Percentiles rank a stretch among this genome's conserved stretches.
Conservation (phyloP, 2,329 filamentous ascomycete species). For the Fusarium sarcochroum region DNA sequence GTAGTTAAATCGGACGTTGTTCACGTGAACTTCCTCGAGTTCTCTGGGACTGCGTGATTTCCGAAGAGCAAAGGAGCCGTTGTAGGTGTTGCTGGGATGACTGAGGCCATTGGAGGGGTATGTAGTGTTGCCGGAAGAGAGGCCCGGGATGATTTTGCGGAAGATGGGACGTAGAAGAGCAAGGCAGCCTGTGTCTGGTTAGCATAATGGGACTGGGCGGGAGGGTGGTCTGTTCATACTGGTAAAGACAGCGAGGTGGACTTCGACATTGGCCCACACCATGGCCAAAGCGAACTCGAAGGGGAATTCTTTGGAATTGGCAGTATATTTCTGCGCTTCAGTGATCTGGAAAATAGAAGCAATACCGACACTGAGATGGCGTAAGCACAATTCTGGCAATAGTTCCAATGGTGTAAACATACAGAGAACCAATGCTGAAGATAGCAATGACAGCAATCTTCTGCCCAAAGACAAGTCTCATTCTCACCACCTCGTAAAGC, state of each 20-base stretch:
- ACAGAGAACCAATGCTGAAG: constrained; percentile 35
- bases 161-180: constrained; percentile 36
- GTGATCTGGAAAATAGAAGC: constrained; percentile 36
- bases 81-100: constrained; percentile 16
- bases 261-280: constrained; percentile 36
- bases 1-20: constrained; percentile 23
- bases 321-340: constrained; percentile 21
- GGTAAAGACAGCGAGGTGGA: constrained; percentile 31
- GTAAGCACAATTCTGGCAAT: background rate
- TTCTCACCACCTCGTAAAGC: constrained; percentile 22
- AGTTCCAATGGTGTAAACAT: background rate
- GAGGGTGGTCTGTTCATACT: constrained; percentile 1
- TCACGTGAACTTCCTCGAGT: constrained; percentile 18
- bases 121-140: constrained; percentile 22
- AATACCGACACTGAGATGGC: constrained; percentile 19
- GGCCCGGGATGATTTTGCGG: constrained; percentile 36
- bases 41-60: constrained; percentile 7
- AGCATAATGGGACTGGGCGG: background rate
- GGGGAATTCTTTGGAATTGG: constrained; percentile 31
- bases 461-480: constrained; percentile 27
- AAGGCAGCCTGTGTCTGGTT: constrained; percentile 16
- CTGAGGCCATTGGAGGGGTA: constrained; percentile 31
- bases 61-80: constrained; percentile 10
- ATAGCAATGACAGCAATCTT: constrained; percentile 35
- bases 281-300: constrained; percentile 34